Conservation (phyloP, 495 filamentous ascomycete species). For the Bombardia bombarda region DNA sequence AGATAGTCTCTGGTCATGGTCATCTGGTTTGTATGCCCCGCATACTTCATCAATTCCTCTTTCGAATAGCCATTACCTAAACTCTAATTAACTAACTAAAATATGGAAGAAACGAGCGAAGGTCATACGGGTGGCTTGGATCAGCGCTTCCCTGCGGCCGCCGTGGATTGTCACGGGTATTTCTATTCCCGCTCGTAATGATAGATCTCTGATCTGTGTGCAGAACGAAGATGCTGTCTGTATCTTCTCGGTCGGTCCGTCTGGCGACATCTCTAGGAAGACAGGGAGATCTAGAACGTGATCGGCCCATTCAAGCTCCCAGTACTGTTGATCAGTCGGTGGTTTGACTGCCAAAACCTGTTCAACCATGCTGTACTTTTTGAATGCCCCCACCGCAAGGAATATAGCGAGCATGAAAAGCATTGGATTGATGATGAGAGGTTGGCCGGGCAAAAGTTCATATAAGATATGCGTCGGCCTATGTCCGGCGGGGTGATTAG, state of each 20-base stretch:
- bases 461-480: too few relatives aligned
- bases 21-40: conserved; percentile 10
- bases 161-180: conserved; percentile 7
- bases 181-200: conserved; percentile 1
- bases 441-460: too few relatives aligned
- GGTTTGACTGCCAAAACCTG: too few relatives aligned
- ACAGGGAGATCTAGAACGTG: not conserved
- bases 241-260: not conserved
- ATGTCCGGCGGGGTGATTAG: too few relatives aligned
- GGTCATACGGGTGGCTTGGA: conserved; percentile 8
- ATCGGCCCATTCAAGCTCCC: conserved; percentile 2
- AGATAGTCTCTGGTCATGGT: conserved; percentile 13
- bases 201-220: not conserved
- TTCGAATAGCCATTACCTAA: conserved; percentile 14
- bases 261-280: conserved; percentile 1
- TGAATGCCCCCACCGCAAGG: too few relatives aligned
- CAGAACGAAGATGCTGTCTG: not conserved
- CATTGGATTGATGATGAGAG: too few relatives aligned
- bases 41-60: conserved; percentile 15
- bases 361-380: too few relatives aligned
- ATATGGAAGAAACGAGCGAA: conserved; percentile 1
- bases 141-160: conserved; percentile 3
- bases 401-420: too few relatives aligned
- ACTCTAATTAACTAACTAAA: conserved; percentile 4
- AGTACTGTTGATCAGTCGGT: not conserved